Conservation (phyloP, 352 stramenopile species). For the Globisporangium lucens region DNA sequence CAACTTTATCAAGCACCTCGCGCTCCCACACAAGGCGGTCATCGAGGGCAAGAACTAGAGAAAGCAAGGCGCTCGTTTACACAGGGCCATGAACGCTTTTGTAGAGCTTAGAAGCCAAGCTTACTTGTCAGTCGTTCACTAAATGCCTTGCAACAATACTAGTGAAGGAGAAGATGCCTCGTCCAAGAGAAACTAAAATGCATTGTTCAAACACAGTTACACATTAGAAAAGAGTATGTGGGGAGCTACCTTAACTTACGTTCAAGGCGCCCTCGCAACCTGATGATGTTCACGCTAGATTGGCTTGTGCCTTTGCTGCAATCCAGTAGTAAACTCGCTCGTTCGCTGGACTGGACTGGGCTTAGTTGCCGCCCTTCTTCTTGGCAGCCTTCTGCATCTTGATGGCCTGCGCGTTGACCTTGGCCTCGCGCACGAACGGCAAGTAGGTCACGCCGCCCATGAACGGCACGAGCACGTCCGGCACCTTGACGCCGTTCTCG, state of each 20-base stretch:
- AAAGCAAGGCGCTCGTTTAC: neutral
- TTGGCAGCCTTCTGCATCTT: slow-evolving; percentile 95
- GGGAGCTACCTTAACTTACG: neutral
- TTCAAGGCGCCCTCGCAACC: neutral
- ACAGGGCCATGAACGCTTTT: neutral
- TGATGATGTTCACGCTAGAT: neutral
- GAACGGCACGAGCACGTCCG: slow-evolving; percentile 96
- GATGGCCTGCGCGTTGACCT: slow-evolving; percentile 87
- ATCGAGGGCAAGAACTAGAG: slow-evolving; percentile 24
- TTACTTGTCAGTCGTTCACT: neutral
- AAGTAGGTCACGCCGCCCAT: slow-evolving; percentile 99
- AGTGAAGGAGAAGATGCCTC: neutral
- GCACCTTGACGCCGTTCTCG: slow-evolving; percentile 95
- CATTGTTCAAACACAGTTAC: slow-evolving; percentile 1
- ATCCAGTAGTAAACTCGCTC: neutral
- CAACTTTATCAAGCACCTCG: slow-evolving; percentile 87
- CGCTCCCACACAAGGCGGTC: slow-evolving; percentile 63
- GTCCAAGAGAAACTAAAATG: slow-evolving; percentile 13
- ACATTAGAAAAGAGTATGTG: neutral
- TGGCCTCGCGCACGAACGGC: slow-evolving; percentile 95
- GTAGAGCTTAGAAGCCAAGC: too few relatives aligned
- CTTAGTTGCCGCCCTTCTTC: slow-evolving; percentile 87
- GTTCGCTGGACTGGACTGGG: neutral
- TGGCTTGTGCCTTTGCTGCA: neutral
- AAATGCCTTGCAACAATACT: neutral